These are phyloP conservation scores for Vitis hybrid DNA, from an alignment of 177 flowering plant genomes.

Conservation along the genomic window DNA sequence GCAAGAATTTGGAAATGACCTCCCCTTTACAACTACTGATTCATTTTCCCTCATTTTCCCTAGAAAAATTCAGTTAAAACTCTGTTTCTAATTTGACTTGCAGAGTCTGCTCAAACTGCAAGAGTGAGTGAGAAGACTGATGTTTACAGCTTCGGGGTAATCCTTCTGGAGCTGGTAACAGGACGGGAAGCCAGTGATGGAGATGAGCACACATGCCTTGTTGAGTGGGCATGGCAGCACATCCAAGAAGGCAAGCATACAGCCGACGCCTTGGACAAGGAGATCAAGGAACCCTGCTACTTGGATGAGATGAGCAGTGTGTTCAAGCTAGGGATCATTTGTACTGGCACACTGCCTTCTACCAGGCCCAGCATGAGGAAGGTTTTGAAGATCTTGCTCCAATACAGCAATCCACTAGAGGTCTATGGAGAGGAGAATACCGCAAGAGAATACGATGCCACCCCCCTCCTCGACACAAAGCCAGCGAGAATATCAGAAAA, in stretches of 20 bases:
- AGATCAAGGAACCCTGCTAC: conserved; percentile 40
- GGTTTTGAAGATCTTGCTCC: conserved; percentile 48
- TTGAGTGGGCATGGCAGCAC: conserved; percentile 63
- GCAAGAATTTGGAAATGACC: neutral
- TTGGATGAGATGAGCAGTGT: conserved; percentile 52
- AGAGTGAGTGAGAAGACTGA: conserved; percentile 72
- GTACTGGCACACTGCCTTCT: conserved; percentile 50
- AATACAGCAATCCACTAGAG: conserved; percentile 9
- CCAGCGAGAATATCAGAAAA: neutral
- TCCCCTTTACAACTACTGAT: no score
- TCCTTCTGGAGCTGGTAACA: conserved; percentile 71
- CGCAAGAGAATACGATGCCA: conserved; percentile 23
- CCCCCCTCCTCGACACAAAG: conserved; percentile 40
- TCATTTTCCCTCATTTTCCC: neutral
- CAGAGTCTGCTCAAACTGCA: conserved; percentile 64
- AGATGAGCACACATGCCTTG: conserved; percentile 47
- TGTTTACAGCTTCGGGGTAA: conserved; percentile 82
- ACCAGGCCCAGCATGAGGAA: conserved; percentile 66
- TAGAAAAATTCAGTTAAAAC: neutral
- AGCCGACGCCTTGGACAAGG: conserved; percentile 46
- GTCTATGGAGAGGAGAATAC: conserved; percentile 13
- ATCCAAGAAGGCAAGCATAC: conserved; percentile 39
- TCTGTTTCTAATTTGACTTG: neutral
- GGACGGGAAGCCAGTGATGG: conserved; percentile 62
- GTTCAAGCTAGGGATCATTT: conserved; percentile 57